Evolutionary conservation across 805 yeast genomes (phyloP).

Genomic region (Millerozyma acaciae): DNA sequence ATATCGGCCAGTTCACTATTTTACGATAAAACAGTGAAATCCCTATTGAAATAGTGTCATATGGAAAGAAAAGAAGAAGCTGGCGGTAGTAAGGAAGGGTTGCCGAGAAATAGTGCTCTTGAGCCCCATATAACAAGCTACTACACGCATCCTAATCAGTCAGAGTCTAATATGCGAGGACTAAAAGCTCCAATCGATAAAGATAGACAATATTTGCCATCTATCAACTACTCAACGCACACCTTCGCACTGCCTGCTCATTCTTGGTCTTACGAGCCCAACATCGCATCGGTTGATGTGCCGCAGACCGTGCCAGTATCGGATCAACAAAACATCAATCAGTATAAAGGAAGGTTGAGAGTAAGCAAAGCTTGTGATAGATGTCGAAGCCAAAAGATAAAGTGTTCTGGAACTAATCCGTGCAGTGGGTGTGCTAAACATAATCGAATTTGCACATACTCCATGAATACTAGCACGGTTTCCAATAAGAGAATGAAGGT

Average conservation of each 20-base stretch:
- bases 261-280: not conserved
- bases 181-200: not conserved
- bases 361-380: slow-evolving; percentile 55
- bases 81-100: no score
- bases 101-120: no score
- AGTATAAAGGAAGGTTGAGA: slow-evolving; percentile 27
- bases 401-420: slow-evolving; percentile 53
- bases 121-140: no score
- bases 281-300: not conserved
- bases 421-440: slow-evolving; percentile 45
- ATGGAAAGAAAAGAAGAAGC: no score
- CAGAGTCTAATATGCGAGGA: not conserved
- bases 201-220: slow-evolving; percentile 1
- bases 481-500: slow-evolving; percentile 1
- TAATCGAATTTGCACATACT: slow-evolving; percentile 30
- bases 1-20: no score
- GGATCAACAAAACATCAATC: no score
- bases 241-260: not conserved
- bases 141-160: no score
- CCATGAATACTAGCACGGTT: slow-evolving; percentile 5
- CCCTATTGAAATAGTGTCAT: no score
- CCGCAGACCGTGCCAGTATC: no score
- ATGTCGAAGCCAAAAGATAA: slow-evolving; percentile 53
- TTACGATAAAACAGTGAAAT: no score
- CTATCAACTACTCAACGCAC: not conserved